These are phyloP conservation scores for Aspergillus neotritici DNA, from an alignment of 2,329 filamentous ascomycete genomes.

Conservation along the genomic window DNA sequence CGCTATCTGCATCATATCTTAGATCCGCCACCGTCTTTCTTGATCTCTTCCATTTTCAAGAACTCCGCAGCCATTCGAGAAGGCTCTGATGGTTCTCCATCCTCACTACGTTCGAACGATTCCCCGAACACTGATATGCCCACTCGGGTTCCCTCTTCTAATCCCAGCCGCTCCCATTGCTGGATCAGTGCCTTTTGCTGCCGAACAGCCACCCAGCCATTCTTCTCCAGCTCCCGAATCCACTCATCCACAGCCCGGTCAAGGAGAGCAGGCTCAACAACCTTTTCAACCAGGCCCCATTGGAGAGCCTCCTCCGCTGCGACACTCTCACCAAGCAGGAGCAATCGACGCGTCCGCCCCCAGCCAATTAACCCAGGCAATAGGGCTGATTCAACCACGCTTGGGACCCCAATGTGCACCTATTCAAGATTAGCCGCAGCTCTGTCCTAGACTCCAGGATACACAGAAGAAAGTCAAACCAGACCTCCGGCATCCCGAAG, in stretches of 20 bases:
- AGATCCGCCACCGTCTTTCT: neutral
- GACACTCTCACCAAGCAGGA: conserved; percentile 35
- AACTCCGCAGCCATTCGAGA: conserved; percentile 2
- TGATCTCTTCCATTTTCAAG: neutral
- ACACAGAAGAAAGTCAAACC: neutral
- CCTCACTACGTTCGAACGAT: conserved; percentile 11
- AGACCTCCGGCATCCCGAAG: conserved; percentile 39
- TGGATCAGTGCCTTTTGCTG: conserved; percentile 30
- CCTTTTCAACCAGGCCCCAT: conserved; percentile 35
- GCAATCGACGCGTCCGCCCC: conserved; percentile 31
- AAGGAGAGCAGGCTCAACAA: conserved; percentile 24
- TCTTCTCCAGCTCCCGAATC: conserved; percentile 22
- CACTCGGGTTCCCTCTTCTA: conserved; percentile 19
- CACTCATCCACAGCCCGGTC: conserved; percentile 30
- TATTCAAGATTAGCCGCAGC: conserved; percentile 1
- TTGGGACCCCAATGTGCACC: conserved; percentile 32
- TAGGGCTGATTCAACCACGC: conserved; percentile 36
- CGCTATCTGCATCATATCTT: too few species aligned
- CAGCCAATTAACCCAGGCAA: conserved; percentile 35
- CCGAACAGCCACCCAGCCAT: conserved; percentile 28
- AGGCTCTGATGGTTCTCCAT: neutral
- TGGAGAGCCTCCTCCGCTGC: conserved; percentile 24
- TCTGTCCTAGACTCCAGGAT: too few species aligned
- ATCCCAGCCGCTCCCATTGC: conserved; percentile 22
- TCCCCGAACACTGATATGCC: conserved; percentile 25